Evolutionary conservation across 2,329 filamentous ascomycete genomes (phyloP).

Genomic region (Pestalotiopsis sp.): DNA sequence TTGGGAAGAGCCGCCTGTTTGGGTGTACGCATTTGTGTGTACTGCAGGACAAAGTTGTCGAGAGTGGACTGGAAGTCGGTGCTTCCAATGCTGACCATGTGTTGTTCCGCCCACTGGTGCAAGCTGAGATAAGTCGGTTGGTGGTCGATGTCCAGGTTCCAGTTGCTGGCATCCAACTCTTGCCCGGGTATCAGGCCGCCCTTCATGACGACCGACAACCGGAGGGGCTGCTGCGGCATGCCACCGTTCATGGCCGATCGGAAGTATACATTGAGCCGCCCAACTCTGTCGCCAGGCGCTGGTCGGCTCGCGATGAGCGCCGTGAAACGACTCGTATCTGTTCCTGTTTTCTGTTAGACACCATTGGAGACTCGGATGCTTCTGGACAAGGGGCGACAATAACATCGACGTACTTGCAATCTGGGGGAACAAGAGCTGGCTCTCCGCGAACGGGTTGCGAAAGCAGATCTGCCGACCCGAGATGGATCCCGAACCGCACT

Average conservation of each 20-base stretch:
- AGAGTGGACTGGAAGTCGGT: constrained; percentile 28
- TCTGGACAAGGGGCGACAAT: background rate
- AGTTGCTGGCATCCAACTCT: background rate
- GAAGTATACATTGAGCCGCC: background rate
- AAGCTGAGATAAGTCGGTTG: background rate
- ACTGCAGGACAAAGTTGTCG: constrained; percentile 25
- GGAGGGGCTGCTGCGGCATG: background rate
- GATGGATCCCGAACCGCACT: constrained; percentile 19
- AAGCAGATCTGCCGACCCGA: constrained; percentile 30
- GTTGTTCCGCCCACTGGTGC: constrained; percentile 14
- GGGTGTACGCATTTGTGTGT: constrained; percentile 17
- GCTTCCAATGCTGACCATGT: background rate
- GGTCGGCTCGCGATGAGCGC: background rate
- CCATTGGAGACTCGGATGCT: background rate
- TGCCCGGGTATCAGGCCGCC: background rate
- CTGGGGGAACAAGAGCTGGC: constrained; percentile 23
- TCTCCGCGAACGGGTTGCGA: constrained; percentile 20
- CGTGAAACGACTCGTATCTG: background rate
- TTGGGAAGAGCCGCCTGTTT: constrained; percentile 14
- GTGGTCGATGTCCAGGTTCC: constrained; percentile 2
- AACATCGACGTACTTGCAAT: constrained; percentile 25
- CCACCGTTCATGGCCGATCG: background rate
- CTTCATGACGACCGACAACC: background rate
- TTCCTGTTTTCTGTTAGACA: background rate
- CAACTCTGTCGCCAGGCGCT: background rate